Conservation (phyloP, 179 eudicot genomes). For the Silene noctiflora region DNA sequence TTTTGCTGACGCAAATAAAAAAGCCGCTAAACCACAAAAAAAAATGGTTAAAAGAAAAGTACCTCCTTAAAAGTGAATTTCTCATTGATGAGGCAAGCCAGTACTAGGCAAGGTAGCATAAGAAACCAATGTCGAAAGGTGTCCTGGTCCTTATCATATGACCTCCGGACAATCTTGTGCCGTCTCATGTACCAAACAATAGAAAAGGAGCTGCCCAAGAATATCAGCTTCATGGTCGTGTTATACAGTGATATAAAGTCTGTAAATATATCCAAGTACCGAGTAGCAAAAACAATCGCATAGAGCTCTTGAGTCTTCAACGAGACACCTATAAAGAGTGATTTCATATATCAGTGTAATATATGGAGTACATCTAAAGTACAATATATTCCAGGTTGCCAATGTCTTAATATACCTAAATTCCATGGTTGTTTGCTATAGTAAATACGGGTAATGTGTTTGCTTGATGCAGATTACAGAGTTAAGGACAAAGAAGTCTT, state of each 20-base stretch:
- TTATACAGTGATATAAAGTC: constrained; percentile 78
- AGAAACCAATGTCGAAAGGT: constrained; percentile 84
- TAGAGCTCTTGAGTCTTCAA: constrained; percentile 95
- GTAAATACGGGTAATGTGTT: no score
- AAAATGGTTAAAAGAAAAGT: background rate
- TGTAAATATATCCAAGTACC: constrained; percentile 87
- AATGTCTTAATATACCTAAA: background rate
- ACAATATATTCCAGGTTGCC: background rate
- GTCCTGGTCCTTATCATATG: constrained; percentile 93
- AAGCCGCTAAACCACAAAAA: background rate
- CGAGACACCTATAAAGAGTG: constrained; percentile 60
- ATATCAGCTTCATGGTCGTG: constrained; percentile 78
- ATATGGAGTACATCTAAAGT: background rate
- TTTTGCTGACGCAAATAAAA: background rate
- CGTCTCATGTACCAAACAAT: constrained; percentile 92
- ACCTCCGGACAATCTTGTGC: constrained; percentile 86
- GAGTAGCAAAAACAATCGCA: constrained; percentile 82
- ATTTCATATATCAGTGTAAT: constrained; percentile 3
- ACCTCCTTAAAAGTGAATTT: constrained; percentile 84
- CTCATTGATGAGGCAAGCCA: constrained; percentile 66
- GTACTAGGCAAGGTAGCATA: constrained; percentile 67
- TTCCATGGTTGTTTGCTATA: no score
- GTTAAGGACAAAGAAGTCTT: no score
- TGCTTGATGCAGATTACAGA: no score
- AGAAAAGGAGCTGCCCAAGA: constrained; percentile 76